Conservation (phyloP, 192 early-diverging fungal species). For the Coemansia biformis region DNA sequence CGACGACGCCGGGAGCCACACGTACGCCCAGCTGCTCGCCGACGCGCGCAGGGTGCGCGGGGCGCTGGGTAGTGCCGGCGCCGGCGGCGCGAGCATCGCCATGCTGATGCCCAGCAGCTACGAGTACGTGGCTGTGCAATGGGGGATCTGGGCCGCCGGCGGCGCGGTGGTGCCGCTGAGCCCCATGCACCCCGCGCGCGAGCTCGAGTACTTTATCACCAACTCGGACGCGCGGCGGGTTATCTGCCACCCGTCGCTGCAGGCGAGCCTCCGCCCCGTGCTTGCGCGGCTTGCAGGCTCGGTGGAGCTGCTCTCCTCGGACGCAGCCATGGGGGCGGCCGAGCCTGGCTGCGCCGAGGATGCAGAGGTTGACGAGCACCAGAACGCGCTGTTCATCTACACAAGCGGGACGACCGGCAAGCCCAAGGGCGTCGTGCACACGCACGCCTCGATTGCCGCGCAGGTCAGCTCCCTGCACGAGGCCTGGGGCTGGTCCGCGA, state of each 20-base stretch:
- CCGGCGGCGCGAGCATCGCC: constrained; percentile 38
- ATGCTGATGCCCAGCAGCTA: constrained; percentile 56
- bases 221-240: constrained; percentile 61
- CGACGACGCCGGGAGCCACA: constrained; percentile 34
- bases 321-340: constrained; percentile 3
- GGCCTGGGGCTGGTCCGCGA: constrained; percentile 65
- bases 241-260: constrained; percentile 53
- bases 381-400: constrained; percentile 69
- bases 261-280: constrained; percentile 21
- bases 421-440: constrained; percentile 84
- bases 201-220: constrained; percentile 68
- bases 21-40: constrained; percentile 34
- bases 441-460: constrained; percentile 58
- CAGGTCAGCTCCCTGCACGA: constrained; percentile 61
- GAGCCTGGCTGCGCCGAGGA: constrained; percentile 2
- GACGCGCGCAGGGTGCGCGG: constrained; percentile 35
- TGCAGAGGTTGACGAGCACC: constrained; percentile 30
- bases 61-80: constrained; percentile 20
- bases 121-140: constrained; percentile 62
- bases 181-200: constrained; percentile 63
- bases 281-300: constrained; percentile 30
- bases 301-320: constrained; percentile 14
- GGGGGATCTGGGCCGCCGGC: constrained; percentile 72
- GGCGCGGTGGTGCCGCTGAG: constrained; percentile 77
- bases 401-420: constrained; percentile 64